Evolutionary conservation across 306 rosid genomes (phyloP).

Genomic region (Sindora glabra): DNA sequence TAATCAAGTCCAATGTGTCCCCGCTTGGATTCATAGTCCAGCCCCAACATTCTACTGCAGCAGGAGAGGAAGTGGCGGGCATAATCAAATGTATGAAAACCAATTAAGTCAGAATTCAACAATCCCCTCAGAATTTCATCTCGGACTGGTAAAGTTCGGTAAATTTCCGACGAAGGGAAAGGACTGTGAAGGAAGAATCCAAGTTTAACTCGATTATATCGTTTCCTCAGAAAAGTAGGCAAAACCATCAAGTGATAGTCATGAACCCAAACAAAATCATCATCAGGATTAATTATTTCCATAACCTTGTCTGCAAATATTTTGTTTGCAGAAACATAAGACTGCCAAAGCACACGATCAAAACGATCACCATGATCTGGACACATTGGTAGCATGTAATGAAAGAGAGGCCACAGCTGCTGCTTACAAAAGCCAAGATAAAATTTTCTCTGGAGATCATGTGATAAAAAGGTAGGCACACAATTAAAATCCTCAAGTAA

Average conservation of each 20-base stretch:
- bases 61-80: conserved; percentile 91
- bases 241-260: conserved; percentile 86
- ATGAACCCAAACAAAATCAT: conserved; percentile 83
- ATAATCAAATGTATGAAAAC: conserved; percentile 86
- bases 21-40: conserved; percentile 84
- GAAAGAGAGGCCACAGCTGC: conserved; percentile 85
- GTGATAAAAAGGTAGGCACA: conserved; percentile 72
- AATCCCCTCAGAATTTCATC: conserved; percentile 73
- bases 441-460: conserved; percentile 56
- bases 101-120: conserved; percentile 73
- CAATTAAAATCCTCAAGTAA: conserved; percentile 64
- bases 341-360: conserved; percentile 72
- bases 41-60: conserved; percentile 92
- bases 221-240: conserved; percentile 79
- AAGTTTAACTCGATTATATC: conserved; percentile 53
- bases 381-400: conserved; percentile 79
- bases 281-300: conserved; percentile 78
- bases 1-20: conserved; percentile 87
- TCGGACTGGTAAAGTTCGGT: conserved; percentile 72
- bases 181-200: conserved; percentile 92
- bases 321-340: conserved; percentile 81
- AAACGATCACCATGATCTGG: conserved; percentile 77
- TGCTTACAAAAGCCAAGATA: conserved; percentile 73
- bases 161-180: conserved; percentile 76
- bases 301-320: conserved; percentile 79